Conservation (phyloP, 768 basidiomycete species). For the Mycena epipterygia region DNA sequence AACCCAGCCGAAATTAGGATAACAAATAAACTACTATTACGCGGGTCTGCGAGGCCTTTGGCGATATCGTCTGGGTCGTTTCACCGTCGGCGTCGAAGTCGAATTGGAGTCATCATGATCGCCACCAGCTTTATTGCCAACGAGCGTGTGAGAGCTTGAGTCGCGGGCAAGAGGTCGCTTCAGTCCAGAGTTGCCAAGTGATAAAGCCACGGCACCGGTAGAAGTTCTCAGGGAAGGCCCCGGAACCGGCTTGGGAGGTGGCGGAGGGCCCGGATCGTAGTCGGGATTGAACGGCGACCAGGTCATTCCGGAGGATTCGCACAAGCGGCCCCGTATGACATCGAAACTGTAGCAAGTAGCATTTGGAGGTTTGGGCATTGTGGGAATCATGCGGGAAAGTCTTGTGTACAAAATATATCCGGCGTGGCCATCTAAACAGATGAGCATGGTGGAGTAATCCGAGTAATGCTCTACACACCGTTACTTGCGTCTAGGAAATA, state of each 20-base stretch:
- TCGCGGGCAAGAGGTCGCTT: slow-evolving; percentile 9
- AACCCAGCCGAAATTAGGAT: background rate
- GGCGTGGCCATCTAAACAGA: slow-evolving; percentile 79
- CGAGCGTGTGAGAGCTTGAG: background rate
- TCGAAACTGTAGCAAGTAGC: slow-evolving; percentile 71
- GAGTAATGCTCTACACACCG: slow-evolving; percentile 2
- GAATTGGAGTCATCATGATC: no score
- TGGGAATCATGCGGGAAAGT: slow-evolving; percentile 58
- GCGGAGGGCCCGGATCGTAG: slow-evolving; percentile 81
- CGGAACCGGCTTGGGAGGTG: slow-evolving; percentile 53
- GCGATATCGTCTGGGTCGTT: slow-evolving; percentile 16
- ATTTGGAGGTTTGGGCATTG: slow-evolving; percentile 51
- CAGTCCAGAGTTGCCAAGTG: background rate
- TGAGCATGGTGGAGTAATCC: slow-evolving; percentile 59
- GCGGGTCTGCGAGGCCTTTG: slow-evolving; percentile 3
- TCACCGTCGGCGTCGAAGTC: background rate
- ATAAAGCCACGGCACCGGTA: background rate
- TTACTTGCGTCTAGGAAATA: slow-evolving; percentile 35
- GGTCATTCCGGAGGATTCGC: slow-evolving; percentile 55
- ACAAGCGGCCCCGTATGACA: slow-evolving; percentile 59
- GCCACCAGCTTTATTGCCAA: background rate
- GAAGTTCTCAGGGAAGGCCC: background rate
- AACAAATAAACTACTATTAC: background rate
- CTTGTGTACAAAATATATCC: slow-evolving; percentile 66
- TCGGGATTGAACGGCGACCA: slow-evolving; percentile 75